Evolutionary conservation across 306 rosid genomes (phyloP), one percentile per base, ranked within the genome.

Genomic region (Cicer cuneatum): DNA sequence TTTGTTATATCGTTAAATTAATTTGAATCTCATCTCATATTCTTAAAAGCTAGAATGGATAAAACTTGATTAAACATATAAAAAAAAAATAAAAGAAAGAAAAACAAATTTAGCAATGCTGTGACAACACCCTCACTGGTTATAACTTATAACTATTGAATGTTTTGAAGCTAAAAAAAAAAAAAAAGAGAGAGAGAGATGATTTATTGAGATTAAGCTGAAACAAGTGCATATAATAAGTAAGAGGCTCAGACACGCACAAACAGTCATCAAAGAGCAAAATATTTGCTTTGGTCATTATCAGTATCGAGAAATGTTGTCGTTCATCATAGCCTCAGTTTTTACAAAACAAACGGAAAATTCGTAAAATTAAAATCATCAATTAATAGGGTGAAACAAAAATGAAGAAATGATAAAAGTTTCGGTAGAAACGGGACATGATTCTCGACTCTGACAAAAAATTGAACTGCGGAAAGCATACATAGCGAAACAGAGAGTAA

Each of bases 161-260:
- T 3, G 33, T 3, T 29, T 29, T 29, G 33, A 29, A 3, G 33
- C 33, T 29, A 3, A 29, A 29, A 29, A n/a, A n/a, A n/a, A n/a
- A 29, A 29, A 2, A 42, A 43, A 66, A 10, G 7, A 7, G 8
- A 6, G 15, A 5, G 2, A 10, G 1, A 43, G 9, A 66, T 1
- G 6, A 11, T 19, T 45, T 43, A 11, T 24, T 46, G n/a, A n/a
- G 4, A 67, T 7, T 24, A 24, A 46, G 8, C 3, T 12, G 43
- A 13, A 67, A n/a, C 10, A 43, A 43, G 10, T 6, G 39, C 10
- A 66, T 6, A 45, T 45, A 33, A 68, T 19, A 8, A 5, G 7
- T 35, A 46, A n/a, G 58, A 69, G 74, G 74, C 74, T 69, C 74
- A 69, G 63, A 69, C 74, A 69, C 74, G 74, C 74, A 69, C 74